These are phyloP conservation scores for Talaromyces sp. DNA, from an alignment of 2,329 filamentous ascomycete species.

Conservation along the genomic window DNA sequence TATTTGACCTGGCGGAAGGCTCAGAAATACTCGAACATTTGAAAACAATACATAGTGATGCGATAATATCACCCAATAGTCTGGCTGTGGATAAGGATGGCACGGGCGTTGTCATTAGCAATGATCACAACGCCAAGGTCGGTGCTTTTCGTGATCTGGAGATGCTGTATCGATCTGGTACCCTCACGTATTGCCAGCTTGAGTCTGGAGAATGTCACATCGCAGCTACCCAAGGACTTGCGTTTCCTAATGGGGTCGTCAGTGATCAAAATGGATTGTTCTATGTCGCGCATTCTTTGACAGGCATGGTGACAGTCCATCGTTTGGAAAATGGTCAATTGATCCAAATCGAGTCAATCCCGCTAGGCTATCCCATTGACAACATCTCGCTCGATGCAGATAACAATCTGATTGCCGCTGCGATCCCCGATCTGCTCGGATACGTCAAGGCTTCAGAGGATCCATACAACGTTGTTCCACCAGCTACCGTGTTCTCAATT, in stretches of 20 bases:
- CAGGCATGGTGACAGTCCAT: conserved; percentile 26
- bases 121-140: conserved; percentile 35
- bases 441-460: conserved; percentile 23
- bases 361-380: conserved; percentile 31
- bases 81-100: conserved; percentile 33
- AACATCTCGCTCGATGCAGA: conserved; percentile 37
- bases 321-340: not conserved
- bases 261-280: conserved; percentile 31
- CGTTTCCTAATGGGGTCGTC: conserved; percentile 34
- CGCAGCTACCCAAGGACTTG: conserved; percentile 23
- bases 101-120: conserved; percentile 35
- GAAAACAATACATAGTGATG: conserved; percentile 29
- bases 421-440: conserved; percentile 28
- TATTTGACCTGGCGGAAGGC: conserved; percentile 29
- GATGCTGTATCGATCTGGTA: conserved; percentile 28
- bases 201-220: conserved; percentile 27
- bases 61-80: conserved; percentile 36
- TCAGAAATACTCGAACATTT: conserved; percentile 30
- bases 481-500: not conserved
- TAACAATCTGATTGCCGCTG: conserved; percentile 35
- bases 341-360: conserved; percentile 21
- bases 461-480: conserved; percentile 23
- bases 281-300: conserved; percentile 32
- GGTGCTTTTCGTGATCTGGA: conserved; percentile 23
- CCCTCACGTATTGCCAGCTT: conserved; percentile 28